Conservation (phyloP, 306 rosid genomes). For the Acacia crassicarpa region DNA sequence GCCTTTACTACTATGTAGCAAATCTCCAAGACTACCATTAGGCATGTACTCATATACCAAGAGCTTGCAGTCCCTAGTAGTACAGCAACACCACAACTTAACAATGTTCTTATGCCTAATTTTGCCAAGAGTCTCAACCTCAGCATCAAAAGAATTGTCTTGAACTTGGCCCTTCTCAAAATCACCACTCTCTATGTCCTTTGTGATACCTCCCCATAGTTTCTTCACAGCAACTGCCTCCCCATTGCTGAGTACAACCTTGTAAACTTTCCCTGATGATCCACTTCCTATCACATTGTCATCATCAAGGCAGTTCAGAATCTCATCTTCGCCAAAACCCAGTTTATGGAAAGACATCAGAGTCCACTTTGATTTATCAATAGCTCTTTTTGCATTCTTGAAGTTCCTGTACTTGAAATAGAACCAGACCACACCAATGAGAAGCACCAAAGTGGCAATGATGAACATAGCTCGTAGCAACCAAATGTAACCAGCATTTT, state of each 20-base stretch:
- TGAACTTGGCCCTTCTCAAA: constrained; percentile 61
- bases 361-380: constrained; percentile 78
- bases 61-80: constrained; percentile 77
- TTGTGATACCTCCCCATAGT: constrained; percentile 62
- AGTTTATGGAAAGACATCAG: constrained; percentile 91
- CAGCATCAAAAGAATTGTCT: constrained; percentile 81
- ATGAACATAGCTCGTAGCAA: constrained; percentile 60
- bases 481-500: constrained; percentile 62
- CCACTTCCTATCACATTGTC: constrained; percentile 90
- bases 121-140: constrained; percentile 81
- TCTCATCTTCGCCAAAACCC: constrained; percentile 81
- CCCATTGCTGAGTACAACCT: constrained; percentile 72
- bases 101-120: constrained; percentile 97
- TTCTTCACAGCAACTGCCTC: constrained; percentile 87
- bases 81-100: constrained; percentile 91
- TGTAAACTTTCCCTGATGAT: constrained; percentile 88
- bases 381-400: constrained; percentile 50
- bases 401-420: constrained; percentile 71
- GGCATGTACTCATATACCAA: constrained; percentile 98
- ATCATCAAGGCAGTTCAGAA: constrained; percentile 81
- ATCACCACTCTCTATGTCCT: constrained; percentile 57
- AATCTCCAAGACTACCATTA: constrained; percentile 89
- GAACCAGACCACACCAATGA: constrained; percentile 71
- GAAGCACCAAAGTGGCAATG: constrained; percentile 54
- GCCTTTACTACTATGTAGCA: constrained; percentile 80